Percentiles rank a stretch among this genome's conserved stretches.
These are phyloP conservation scores for Phytophthora palmivora DNA, from an alignment of 352 stramenopile genomes.

Conservation along the genomic window DNA sequence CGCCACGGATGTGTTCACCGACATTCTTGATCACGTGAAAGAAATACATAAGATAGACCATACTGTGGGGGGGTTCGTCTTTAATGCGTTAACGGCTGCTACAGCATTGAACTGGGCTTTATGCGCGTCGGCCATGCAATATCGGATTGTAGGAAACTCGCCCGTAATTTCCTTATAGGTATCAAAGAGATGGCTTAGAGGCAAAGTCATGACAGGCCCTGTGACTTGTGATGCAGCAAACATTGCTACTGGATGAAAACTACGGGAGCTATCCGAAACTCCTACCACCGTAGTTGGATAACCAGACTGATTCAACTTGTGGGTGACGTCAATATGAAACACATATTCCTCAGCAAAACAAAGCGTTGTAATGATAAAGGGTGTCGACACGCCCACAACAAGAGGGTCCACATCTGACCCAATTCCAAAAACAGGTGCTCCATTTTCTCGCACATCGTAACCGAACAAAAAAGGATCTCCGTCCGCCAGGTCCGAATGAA, in stretches of 20 bases:
- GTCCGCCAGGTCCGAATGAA: no score
- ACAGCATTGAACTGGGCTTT: no score
- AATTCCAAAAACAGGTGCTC: constrained; percentile 5
- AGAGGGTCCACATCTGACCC: constrained; percentile 3
- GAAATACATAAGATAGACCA: neutral
- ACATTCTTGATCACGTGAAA: no score
- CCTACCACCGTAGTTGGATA: constrained; percentile 8
- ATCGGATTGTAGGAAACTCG: neutral
- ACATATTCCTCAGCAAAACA: neutral
- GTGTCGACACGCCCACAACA: constrained; percentile 7
- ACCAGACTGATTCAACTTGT: constrained; percentile 18
- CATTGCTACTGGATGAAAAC: neutral
- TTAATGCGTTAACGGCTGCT: neutral
- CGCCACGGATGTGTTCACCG: neutral
- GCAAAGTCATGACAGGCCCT: neutral
- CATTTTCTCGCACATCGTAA: neutral
- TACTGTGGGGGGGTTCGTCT: neutral
- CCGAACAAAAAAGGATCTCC: no score
- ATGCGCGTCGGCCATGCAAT: constrained; percentile 1
- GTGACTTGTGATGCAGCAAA: neutral
- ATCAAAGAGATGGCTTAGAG: neutral
- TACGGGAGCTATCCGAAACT: no score
- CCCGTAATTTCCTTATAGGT: neutral
- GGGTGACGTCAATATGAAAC: constrained; percentile 6
- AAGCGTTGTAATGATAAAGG: neutral